phyloP scores from a whole-genome alignment of 139 green algal species.

The Chlamydomonas asymmetrica region DNA sequence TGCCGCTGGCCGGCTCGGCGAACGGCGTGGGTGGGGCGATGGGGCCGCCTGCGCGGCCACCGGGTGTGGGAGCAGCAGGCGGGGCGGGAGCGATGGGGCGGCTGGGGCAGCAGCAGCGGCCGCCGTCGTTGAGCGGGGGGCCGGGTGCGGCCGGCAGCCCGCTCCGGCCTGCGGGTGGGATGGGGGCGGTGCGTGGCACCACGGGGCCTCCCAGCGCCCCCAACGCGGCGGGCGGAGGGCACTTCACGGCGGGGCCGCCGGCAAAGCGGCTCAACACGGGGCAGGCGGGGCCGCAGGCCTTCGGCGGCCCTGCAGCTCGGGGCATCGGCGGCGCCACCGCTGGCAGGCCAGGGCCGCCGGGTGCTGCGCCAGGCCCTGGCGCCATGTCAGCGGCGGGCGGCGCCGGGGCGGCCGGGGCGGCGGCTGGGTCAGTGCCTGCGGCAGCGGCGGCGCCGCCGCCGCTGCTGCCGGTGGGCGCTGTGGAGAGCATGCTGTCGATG shows the following conservation, averaged over 20 bases:
- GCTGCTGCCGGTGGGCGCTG: constrained; percentile 17
- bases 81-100: neutral
- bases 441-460: neutral
- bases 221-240: neutral
- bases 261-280: neutral
- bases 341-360: neutral
- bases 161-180: neutral
- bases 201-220: neutral
- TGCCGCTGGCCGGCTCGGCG: neutral
- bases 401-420: neutral
- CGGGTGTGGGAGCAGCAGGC: neutral
- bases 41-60: neutral
- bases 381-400: neutral
- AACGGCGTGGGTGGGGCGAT: neutral
- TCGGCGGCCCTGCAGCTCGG: neutral
- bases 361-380: neutral
- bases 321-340: neutral
- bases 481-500: too few relatives aligned
- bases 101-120: neutral
- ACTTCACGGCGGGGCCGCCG: neutral
- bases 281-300: neutral
- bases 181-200: neutral
- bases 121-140: neutral
- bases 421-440: neutral
- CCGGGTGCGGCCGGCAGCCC: neutral